phyloP scores from a whole-genome alignment of 1,284 basidiomycete genomes.

The Calocybe gambosa region DNA sequence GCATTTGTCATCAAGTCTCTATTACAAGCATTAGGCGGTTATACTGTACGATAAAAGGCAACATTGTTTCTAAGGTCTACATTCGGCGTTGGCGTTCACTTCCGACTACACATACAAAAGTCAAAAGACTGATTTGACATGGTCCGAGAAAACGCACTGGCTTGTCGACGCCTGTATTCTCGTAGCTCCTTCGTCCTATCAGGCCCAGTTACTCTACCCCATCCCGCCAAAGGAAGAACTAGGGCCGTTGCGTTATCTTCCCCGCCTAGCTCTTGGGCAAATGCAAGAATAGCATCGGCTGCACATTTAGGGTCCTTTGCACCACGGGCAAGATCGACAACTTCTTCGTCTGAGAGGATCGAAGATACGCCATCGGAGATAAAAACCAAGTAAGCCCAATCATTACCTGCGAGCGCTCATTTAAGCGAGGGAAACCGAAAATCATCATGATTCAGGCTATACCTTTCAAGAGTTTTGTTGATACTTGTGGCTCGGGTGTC shows the following conservation, averaged over 20 bases:
- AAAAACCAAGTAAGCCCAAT: constrained; percentile 77
- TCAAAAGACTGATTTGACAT: constrained; percentile 4
- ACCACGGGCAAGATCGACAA: constrained; percentile 82
- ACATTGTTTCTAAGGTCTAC: constrained; percentile 32
- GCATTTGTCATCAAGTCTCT: constrained; percentile 3
- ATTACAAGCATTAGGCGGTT: no score
- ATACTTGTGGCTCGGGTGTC: constrained; percentile 93
- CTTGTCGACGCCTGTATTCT: constrained; percentile 73
- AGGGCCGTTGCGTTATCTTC: constrained; percentile 92
- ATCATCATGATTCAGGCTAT: constrained; percentile 17
- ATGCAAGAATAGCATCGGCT: constrained; percentile 78
- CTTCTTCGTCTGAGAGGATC: constrained; percentile 88
- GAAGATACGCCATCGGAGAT: constrained; percentile 91
- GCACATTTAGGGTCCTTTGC: constrained; percentile 73
- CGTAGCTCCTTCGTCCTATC: constrained; percentile 80
- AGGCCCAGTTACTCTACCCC: constrained; percentile 75
- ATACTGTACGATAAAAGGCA: neutral
- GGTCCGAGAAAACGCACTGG: constrained; percentile 35
- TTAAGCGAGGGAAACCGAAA: neutral
- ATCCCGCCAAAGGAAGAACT: constrained; percentile 90
- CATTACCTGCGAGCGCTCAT: constrained; percentile 40
- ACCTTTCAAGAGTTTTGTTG: constrained; percentile 75
- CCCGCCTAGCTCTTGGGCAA: constrained; percentile 86
- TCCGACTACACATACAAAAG: constrained; percentile 41
- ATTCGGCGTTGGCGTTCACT: constrained; percentile 68